A percentile compares a stretch with the other conserved stretches of the same genome.
phyloP scores from a whole-genome alignment of 2,329 filamentous ascomycete species.

The Pseudopithomyces chartarum region DNA sequence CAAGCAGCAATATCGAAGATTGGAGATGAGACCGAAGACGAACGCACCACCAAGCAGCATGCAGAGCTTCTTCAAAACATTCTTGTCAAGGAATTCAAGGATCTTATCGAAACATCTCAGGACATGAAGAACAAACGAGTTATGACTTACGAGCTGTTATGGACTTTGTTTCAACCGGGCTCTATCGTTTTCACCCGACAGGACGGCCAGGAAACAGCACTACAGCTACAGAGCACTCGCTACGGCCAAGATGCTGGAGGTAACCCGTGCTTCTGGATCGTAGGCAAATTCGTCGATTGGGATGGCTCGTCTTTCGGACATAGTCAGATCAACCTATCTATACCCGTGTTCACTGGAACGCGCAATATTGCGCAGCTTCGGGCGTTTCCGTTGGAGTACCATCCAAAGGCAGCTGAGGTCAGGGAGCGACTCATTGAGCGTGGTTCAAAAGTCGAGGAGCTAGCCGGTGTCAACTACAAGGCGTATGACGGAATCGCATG shows the following conservation, averaged over 20 bases:
- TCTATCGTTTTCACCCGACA: slow-evolving; percentile 35
- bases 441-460: slow-evolving; percentile 52
- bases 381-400: slow-evolving; percentile 52
- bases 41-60: slow-evolving; percentile 43
- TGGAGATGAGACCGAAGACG: slow-evolving; percentile 32
- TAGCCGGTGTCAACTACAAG: slow-evolving; percentile 57
- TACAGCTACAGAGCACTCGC: slow-evolving; percentile 34
- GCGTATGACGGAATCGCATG: slow-evolving; percentile 54
- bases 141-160: slow-evolving; percentile 50
- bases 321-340: slow-evolving; percentile 33
- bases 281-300: slow-evolving; percentile 45
- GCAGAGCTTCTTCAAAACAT: slow-evolving; percentile 45
- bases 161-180: slow-evolving; percentile 51
- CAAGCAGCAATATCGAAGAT: slow-evolving; percentile 30
- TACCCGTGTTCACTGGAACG: slow-evolving; percentile 47
- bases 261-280: slow-evolving; percentile 44
- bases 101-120: slow-evolving; percentile 46
- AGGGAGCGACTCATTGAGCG: slow-evolving; percentile 49
- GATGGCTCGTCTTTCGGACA: slow-evolving; percentile 44
- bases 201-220: slow-evolving; percentile 44
- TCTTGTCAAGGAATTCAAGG: slow-evolving; percentile 49
- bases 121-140: slow-evolving; percentile 48
- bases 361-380: slow-evolving; percentile 48
- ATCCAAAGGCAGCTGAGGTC: slow-evolving; percentile 47
- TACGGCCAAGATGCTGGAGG: slow-evolving; percentile 41